Base-by-base conservation (phyloP, 306 rosid species). In the Crataegus laevigata region DNA sequence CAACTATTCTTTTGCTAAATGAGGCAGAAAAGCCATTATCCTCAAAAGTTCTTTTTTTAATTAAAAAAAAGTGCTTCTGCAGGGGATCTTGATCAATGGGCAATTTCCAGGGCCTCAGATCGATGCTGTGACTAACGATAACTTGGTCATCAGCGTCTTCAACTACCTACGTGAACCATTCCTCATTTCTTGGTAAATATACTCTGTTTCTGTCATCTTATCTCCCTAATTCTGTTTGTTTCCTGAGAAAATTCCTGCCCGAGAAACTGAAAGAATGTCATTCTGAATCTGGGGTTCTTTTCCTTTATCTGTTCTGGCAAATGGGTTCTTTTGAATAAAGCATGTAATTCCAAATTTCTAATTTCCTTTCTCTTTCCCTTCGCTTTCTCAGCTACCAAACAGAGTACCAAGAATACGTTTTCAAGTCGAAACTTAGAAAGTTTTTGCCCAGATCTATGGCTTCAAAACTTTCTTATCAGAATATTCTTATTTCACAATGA, bases 101-200 rank as follows among this genome's bases (percentile, higher is more conserved):
- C 98, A 94, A 81, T 94, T 94, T 78, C 99, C 99, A 1, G 99
- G 99, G 67, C 99, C 99, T 63, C 96, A 94, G 68, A 94, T 94
- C n/a, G 97, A 94, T 19, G 93, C 99, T 63, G 86, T 94, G 57
- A 94, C 99, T 4, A 94, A 94, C 85, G 96, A 90, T 42, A 94
- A 94, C 85, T 82, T 94, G 87, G 82, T 92, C 72, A 88, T 94
- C 82, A 90, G 75, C 72, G 98, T 94, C 11, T 90, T 74, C 77
- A 94, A 94, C 85, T 86, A 88, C 82, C 87, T 94, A 2, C 80
- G 78, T 60, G 97, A 94, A 63, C 98, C 98, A 38, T 81, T 94
- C 79, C 98, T 94, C 78, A 69, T 94, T 72, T 91, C 98, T 63
- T 94, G 98, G 98, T 94, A 84, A 71, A 25, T 47, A 60, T 51